Percentiles rank a stretch among this genome's conserved stretches.
Conservation (phyloP, 352 stramenopile species). For the Thraustochytrium sp. region DNA sequence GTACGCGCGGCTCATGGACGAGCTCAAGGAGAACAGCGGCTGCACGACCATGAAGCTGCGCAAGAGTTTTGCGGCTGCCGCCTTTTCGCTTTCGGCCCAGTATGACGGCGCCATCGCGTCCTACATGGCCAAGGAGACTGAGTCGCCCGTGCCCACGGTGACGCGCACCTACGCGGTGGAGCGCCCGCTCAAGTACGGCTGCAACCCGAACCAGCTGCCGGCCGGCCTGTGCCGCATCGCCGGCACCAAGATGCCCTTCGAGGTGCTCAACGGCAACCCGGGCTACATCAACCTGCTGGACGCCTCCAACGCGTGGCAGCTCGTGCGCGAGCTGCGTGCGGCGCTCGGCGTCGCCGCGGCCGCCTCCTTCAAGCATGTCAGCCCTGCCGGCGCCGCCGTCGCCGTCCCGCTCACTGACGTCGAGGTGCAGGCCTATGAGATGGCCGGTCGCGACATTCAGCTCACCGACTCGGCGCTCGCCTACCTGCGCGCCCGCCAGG, state of each 20-base stretch:
- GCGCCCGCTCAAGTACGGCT: conserved; percentile 86
- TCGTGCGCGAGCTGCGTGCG: conserved; percentile 90
- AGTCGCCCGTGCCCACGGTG: conserved; percentile 55
- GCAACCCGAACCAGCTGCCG: conserved; percentile 98
- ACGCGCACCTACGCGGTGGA: conserved; percentile 92
- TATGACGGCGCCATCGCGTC: conserved; percentile 96
- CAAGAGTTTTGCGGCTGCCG: conserved; percentile 61
- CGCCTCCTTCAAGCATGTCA: conserved; percentile 99
- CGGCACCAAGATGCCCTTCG: conserved; percentile 62
- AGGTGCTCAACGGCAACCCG: conserved; percentile 73
- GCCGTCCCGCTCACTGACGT: conserved; percentile 88
- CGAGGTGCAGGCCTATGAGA: conserved; percentile 81
- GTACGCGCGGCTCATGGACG: conserved; percentile 85
- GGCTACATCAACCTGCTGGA: conserved; percentile 99
- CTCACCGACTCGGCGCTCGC: conserved; percentile 90
- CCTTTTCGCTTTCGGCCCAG: conserved; percentile 67
- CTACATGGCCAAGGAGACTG: conserved; percentile 88
- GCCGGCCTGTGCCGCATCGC: conserved; percentile 65
- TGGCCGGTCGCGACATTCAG: conserved; percentile 72
- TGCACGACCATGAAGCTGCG: conserved; percentile 61
- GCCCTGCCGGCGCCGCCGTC: conserved; percentile 86
- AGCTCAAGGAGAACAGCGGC: conserved; percentile 67
- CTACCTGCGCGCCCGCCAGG: conserved; percentile 96
- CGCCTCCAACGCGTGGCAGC: conserved; percentile 96
- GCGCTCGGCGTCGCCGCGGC: conserved; percentile 84